Percentiles rank a stretch among this genome's conserved stretches.
phyloP scores from a whole-genome alignment of 176 grass and related monocot genomes.

The Calamus simplicifolius region DNA sequence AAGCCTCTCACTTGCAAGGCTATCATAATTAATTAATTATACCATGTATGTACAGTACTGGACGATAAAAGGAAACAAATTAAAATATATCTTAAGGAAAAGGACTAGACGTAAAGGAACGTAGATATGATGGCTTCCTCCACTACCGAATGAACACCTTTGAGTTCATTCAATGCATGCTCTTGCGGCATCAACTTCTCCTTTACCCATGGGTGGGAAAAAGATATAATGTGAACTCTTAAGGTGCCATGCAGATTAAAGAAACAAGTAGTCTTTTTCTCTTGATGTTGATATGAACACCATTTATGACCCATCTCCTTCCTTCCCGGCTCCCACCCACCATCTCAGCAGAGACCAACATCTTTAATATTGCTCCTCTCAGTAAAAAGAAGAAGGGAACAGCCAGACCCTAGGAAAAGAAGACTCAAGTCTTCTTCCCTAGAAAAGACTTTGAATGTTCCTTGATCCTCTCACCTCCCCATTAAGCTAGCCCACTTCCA shows the following conservation, averaged over 20 bases:
- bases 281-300: not conserved
- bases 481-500: not conserved
- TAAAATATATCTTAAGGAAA: too few species aligned
- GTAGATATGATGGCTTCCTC: slow-evolving; percentile 22
- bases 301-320: slow-evolving; percentile 10
- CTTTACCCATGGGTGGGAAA: not conserved
- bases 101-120: slow-evolving; percentile 1
- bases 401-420: too few species aligned
- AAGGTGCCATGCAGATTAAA: too few species aligned
- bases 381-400: too few species aligned
- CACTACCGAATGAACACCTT: slow-evolving; percentile 25
- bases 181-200: not conserved
- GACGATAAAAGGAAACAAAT: too few species aligned
- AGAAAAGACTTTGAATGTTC: slow-evolving; percentile 18
- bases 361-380: slow-evolving; percentile 11
- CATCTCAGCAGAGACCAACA: slow-evolving; percentile 5
- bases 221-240: not conserved
- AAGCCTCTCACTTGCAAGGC: too few species aligned
- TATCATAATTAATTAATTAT: too few species aligned
- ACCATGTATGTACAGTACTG: too few species aligned
- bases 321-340: not conserved
- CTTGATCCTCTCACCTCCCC: slow-evolving; percentile 3
- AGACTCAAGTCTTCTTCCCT: too few species aligned
- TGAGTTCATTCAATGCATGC: slow-evolving; percentile 30
- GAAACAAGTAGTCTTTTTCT: not conserved